Percentiles rank a stretch among this genome's conserved stretches.
phyloP scores from a whole-genome alignment of 352 stramenopile genomes.

The Globisporangium middletonii region DNA sequence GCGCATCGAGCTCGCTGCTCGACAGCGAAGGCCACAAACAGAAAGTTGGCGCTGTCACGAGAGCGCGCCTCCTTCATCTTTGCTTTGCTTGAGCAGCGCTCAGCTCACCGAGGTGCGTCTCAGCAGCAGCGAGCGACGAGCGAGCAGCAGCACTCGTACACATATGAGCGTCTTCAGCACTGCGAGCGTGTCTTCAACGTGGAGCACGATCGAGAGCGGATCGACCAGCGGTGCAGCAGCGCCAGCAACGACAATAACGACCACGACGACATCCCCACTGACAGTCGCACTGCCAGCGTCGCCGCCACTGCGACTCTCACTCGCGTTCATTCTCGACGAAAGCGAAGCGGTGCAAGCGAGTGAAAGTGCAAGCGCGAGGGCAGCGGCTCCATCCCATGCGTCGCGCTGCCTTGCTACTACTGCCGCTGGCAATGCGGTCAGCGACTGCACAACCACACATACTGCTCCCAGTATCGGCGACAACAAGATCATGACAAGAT shows the following conservation, averaged over 20 bases:
- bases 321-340: background rate
- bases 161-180: background rate
- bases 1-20: too few species aligned
- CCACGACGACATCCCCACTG: background rate
- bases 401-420: background rate
- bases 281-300: background rate
- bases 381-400: too few species aligned
- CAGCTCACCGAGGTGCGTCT: too few species aligned
- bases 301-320: background rate
- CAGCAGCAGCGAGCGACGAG: too few species aligned
- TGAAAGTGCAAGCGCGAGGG: background rate
- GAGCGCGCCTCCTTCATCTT: too few species aligned
- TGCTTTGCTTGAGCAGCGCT: too few species aligned
- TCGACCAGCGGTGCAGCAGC: background rate
- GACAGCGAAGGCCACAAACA: too few species aligned
- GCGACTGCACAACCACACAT: too few species aligned
- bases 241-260: background rate
- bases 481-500: background rate
- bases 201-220: background rate
- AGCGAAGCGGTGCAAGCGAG: background rate
- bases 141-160: too few species aligned
- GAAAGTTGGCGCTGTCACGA: too few species aligned
- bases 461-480: too few species aligned
- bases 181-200: background rate
- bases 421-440: background rate